These are phyloP conservation scores for Cytospora piceae DNA, from an alignment of 2,329 filamentous ascomycete genomes.

Conservation along the genomic window DNA sequence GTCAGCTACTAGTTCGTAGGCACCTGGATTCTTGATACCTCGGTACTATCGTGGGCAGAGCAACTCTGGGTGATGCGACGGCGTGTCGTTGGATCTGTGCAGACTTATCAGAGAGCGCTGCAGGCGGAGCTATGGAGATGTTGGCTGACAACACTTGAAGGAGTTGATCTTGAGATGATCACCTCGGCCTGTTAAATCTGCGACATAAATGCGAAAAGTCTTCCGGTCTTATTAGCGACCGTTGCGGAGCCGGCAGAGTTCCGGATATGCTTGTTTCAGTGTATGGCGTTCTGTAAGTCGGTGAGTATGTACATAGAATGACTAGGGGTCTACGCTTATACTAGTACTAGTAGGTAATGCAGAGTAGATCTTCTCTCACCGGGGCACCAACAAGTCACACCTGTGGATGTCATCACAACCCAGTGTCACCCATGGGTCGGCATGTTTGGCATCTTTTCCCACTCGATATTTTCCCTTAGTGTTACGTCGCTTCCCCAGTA, in stretches of 20 bases:
- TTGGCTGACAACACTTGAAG: not conserved
- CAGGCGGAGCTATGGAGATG: slow-evolving; percentile 1
- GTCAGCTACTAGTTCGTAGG: not conserved
- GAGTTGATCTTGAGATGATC: not conserved
- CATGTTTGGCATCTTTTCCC: not conserved
- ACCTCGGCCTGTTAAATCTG: not conserved
- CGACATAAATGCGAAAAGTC: not conserved
- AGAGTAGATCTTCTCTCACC: not conserved
- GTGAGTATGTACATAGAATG: not conserved
- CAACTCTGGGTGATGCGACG: not conserved
- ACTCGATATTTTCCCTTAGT: not conserved
- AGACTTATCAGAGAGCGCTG: not conserved
- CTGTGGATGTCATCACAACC: not conserved
- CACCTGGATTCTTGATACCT: not conserved
- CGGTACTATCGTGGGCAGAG: not conserved
- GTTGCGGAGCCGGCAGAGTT: not conserved
- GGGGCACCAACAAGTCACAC: not conserved
- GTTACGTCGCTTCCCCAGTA: not conserved
- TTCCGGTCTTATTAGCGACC: not conserved
- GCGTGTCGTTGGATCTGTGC: slow-evolving; percentile 14
- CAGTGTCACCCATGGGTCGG: not conserved
- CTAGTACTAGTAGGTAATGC: not conserved
- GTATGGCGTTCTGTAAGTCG: not conserved
- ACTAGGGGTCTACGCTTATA: not conserved
- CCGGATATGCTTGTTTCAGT: not conserved